Percentiles rank a stretch among this genome's conserved stretches.
phyloP scores from a whole-genome alignment of 768 basidiomycete genomes.

The Candolleomyces eurysporus region DNA sequence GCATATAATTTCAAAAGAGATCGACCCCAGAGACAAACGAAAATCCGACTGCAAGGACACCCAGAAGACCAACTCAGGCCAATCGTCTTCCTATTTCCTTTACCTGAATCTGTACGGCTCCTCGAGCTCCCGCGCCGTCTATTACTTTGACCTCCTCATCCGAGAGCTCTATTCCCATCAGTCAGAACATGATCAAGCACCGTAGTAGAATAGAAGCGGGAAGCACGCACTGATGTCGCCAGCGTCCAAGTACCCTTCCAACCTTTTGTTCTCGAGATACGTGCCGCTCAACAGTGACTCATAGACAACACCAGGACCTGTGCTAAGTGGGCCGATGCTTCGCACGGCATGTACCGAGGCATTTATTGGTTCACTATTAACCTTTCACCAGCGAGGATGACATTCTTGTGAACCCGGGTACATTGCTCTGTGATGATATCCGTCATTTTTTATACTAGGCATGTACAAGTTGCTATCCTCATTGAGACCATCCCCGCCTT shows the following conservation, averaged over 20 bases:
- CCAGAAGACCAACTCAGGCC: neutral
- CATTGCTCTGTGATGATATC: too few relatives aligned
- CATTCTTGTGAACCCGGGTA: too few relatives aligned
- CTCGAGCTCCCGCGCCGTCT: conserved; percentile 53
- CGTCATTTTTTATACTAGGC: too few relatives aligned
- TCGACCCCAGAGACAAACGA: neutral
- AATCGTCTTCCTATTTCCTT: neutral
- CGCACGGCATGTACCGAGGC: too few relatives aligned
- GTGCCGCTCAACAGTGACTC: conserved; percentile 13
- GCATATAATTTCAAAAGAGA: neutral
- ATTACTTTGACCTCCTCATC: conserved; percentile 51
- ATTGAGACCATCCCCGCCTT: too few relatives aligned
- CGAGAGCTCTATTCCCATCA: too few relatives aligned
- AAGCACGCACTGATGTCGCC: conserved; percentile 53
- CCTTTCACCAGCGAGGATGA: too few relatives aligned
- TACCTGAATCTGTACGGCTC: conserved; percentile 18
- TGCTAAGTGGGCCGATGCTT: too few relatives aligned
- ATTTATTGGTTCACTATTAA: too few relatives aligned
- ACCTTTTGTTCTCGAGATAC: conserved; percentile 46
- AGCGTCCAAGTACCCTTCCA: conserved; percentile 66
- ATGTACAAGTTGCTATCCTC: too few relatives aligned
- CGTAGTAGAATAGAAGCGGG: too few relatives aligned
- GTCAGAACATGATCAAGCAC: too few relatives aligned
- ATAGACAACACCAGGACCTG: conserved; percentile 15
- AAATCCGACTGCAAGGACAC: neutral